Conservation (phyloP, 345 rosid genomes). For the Citrus inodora region DNA sequence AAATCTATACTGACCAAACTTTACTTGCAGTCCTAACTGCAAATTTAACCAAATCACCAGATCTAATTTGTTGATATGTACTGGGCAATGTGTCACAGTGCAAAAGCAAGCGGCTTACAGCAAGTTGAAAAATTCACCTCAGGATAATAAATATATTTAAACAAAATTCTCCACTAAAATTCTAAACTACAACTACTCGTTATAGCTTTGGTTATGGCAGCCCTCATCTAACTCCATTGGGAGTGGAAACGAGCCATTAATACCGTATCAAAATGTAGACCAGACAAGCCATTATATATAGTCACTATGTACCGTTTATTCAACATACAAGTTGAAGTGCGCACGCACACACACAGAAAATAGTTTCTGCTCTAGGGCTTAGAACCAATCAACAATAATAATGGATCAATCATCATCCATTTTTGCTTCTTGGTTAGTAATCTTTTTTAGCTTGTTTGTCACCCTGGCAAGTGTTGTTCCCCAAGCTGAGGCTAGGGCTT, state of each 20-base stretch:
- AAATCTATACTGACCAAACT: not conserved
- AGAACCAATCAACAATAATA: not conserved
- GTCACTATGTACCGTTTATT: slow-evolving; percentile 3
- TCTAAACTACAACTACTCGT: not conserved
- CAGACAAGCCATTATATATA: slow-evolving; percentile 7
- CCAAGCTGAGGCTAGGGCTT: slow-evolving; percentile 52
- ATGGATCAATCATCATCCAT: slow-evolving; percentile 7
- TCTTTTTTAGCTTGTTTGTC: slow-evolving; percentile 17
- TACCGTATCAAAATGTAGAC: slow-evolving; percentile 2
- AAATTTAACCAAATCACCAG: not conserved
- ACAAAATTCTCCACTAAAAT: not conserved
- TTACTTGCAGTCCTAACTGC: not conserved
- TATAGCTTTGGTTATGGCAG: slow-evolving; percentile 1
- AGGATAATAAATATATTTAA: not conserved
- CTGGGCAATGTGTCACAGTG: not conserved
- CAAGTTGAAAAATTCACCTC: not conserved
- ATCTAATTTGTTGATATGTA: not conserved
- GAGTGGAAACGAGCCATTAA: slow-evolving; percentile 31
- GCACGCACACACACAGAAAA: not conserved
- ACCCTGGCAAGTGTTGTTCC: slow-evolving; percentile 21
- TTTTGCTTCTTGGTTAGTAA: slow-evolving; percentile 1
- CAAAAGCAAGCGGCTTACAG: not conserved
- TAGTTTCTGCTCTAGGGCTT: not conserved
- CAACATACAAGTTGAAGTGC: not conserved
- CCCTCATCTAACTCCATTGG: slow-evolving; percentile 13